phyloP scores from a whole-genome alignment of 331 rosid genomes.

The Dryas integrifolia region DNA sequence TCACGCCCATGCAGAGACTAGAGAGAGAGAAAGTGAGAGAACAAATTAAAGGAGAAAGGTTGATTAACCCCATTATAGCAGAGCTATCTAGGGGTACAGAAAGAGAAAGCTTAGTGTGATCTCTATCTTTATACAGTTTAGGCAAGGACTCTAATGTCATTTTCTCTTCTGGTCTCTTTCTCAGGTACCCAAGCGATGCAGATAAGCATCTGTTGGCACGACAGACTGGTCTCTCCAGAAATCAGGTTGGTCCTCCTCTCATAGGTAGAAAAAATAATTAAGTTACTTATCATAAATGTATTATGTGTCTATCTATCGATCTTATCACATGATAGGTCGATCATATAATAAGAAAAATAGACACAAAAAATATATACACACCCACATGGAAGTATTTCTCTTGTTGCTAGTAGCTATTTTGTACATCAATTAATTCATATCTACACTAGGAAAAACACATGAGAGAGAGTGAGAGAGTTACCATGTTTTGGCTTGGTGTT shows the following conservation, averaged over 20 bases:
- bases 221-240: conserved; percentile 98
- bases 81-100: conserved; percentile 32
- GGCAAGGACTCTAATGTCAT: conserved; percentile 66
- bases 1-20: conserved; percentile 63
- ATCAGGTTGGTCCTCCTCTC: conserved; percentile 64
- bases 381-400: too few species aligned
- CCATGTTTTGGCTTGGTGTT: too few species aligned
- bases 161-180: conserved; percentile 66
- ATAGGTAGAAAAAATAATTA: too few species aligned
- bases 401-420: too few species aligned
- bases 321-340: too few species aligned
- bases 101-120: conserved; percentile 39
- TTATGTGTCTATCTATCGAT: conserved; percentile 21
- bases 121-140: conserved; percentile 38
- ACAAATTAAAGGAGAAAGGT: neutral
- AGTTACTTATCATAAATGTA: too few species aligned
- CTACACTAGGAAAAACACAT: too few species aligned
- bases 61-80: conserved; percentile 25
- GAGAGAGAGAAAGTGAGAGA: too few species aligned
- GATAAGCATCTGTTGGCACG: conserved; percentile 98
- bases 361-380: too few species aligned
- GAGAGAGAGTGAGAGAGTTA: too few species aligned
- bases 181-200: conserved; percentile 99
- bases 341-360: neutral
- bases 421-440: too few species aligned